Percentiles rank a stretch among this genome's conserved stretches.
These are phyloP conservation scores for Erigeron philadelphicus DNA, from an alignment of 140 eudicot species.

Conservation along the genomic window DNA sequence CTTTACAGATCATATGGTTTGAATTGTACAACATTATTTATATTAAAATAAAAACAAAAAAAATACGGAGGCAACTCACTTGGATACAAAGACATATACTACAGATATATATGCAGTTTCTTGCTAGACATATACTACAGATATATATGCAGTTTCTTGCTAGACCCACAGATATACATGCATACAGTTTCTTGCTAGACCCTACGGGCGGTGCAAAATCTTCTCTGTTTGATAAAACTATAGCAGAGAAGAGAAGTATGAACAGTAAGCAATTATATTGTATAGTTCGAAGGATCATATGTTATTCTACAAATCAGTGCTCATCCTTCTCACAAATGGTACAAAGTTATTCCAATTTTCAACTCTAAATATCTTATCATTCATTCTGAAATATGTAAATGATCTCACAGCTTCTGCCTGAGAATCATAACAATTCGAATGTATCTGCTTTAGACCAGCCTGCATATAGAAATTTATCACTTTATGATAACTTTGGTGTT, in stretches of 20 bases:
- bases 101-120: not conserved
- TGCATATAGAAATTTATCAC: constrained; percentile 22
- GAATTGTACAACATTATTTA: not conserved
- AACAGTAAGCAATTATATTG: constrained; percentile 15
- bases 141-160: not conserved
- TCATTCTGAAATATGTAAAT: constrained; percentile 62
- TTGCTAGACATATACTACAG: not conserved
- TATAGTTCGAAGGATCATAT: constrained; percentile 14
- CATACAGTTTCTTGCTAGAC: constrained; percentile 1
- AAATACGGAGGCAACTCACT: not conserved
- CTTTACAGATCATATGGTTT: not conserved
- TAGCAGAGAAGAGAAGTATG: not conserved
- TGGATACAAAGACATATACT: not conserved
- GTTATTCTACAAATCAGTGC: constrained; percentile 39
- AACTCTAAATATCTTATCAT: constrained; percentile 48
- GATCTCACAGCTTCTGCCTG: constrained; percentile 49
- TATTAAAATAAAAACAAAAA: not conserved
- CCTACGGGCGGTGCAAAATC: constrained; percentile 1
- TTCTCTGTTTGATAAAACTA: not conserved
- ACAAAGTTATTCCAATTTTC: constrained; percentile 72
- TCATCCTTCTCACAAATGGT: constrained; percentile 56
- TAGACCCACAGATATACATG: not conserved
- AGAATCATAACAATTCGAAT: constrained; percentile 55
- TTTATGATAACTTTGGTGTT: not conserved
- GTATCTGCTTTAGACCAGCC: constrained; percentile 62